Evolutionary conservation across 1,284 basidiomycete genomes (phyloP), one percentile per base, ranked within the genome.

Genomic region (Puccinia hordei): DNA sequence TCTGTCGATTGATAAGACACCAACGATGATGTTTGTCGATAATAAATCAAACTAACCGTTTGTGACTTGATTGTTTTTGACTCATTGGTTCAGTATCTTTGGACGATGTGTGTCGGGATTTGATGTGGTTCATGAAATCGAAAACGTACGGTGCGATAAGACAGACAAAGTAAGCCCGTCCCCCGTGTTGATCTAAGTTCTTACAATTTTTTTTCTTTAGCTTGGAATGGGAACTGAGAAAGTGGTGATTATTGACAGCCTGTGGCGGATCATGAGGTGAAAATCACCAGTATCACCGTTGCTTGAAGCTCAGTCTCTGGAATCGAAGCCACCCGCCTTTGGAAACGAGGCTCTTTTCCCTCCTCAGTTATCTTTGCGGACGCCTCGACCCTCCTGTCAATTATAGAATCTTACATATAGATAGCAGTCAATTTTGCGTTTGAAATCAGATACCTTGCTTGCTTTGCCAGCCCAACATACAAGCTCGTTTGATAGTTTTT

Each of bases 61-160:
- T 30, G 53, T 30, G n/a, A 10, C 41, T 24, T 61, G 22, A 46
- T 13, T 49, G 17, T 19, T 73, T 38, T 55, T 55, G 13, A n/a
- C 51, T 74, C 63, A 61, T 63, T 44, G 10, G 53, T n/a, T 22
- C 82, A 88, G 88, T 5, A 86, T 90, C 78, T 90, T 90, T 83
- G 89, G 89, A 0, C 85, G 88, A 24, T 88, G 87, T 2, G 86
- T 86, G 0, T 85, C 86, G 0, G 89, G 89, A 0, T 85, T 89
- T 75, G 89, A 89, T 78, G 87, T 89, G 9, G 86, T 90, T 33
- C 88, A 88, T 74, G 93, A 96, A 86, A 95, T 94, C 85, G 99
- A 99, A 85, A 94, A 98, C 65, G 84, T 82, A 3, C 81, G 84
- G 49, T 84, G 84, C 19, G 86, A 87, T 82, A 86, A 85, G 82